Evolutionary conservation across 2,329 filamentous ascomycete species (phyloP), one percentile per base, ranked within the genome.

Genomic region (Colletotrichum phormii): DNA sequence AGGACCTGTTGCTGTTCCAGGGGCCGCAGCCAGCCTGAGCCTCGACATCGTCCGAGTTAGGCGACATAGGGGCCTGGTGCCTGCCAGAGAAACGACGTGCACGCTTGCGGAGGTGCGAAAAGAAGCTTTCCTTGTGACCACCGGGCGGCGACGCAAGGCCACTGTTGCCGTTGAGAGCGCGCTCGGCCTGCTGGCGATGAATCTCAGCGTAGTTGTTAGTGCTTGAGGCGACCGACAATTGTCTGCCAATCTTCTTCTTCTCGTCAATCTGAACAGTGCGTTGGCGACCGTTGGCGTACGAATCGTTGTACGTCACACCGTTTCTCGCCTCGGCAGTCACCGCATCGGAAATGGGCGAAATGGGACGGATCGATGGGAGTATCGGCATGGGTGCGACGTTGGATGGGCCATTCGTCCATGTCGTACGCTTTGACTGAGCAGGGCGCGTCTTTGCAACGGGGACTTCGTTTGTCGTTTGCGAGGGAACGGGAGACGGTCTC

Each of bases 341-440:
- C 64, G 95, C 90, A 82, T 98, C 95, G 6, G 95, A 97, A n/a
- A 98, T 83, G n/a, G 97, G 97, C 49, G 97, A 98, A 64, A 98
- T 95, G 13, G 97, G 96, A 75, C 93, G 91, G 78, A 98, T 98
- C 1, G 95, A 98, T 13, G 97, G 97, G 61, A 99, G 86, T 75
- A 99, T 99, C 9, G 95, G 95, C 90, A 99, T 99, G 5, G 97
- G 97, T 61, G 95, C 95, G 74, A 90, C 92, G 75, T 93, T 95
- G 11, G 91, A 91, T 22, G 89, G 87, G 12, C 95, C 95, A 80
- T 96, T 97, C 55, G 93, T 93, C 97, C 97, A 99, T 33, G 97
- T 98, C 63, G 95, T 93, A 79, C 97, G 92, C 87, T 99, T 99
- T 78, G 86, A 89, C 18, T 90, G 88, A 58, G 88, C 86, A 5